Base-by-base conservation (phyloP, 306 rosid species). In the Ziziphus jujuba region DNA sequence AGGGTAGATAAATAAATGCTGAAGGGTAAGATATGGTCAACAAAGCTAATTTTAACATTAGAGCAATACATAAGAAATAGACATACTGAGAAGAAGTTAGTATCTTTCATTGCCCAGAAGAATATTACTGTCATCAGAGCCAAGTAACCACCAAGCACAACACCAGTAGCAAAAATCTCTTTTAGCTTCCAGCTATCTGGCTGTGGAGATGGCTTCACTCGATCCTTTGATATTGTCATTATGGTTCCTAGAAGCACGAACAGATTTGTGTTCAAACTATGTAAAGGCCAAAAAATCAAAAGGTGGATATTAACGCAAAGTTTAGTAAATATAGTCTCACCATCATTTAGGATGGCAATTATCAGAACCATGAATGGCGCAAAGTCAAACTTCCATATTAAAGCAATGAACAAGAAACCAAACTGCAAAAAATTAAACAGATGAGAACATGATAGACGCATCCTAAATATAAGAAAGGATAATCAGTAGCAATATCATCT, bases 281-380 rank as follows among this genome's bases (percentile, higher is more conserved):
- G 59, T 1, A 7, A 19, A 50, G 9, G 25, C 19, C 10, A 52
- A 17, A 16, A n/a, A 50, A 50, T n/a, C 7, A 50, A 16, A 17
- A 16, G 22, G 10, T 16, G 24, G 21, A 3, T 16, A 9, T 50
- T 15, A 5, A 50, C 24, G 1, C 11, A 50, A 50, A 16, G 24
- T 50, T 21, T 15, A 52, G 17, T 36, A 69, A 68, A 7, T 49
- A 19, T 57, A 59, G 35, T 50, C 96, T 77, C 73, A 93, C 99
- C 97, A 40, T 93, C 99, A 70, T 93, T 93, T 43, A 93, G 87
- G 75, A 93, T 85, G 62, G 99, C 99, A 20, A 93, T 93, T 47
- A 93, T 93, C 80, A 93, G 69, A 63, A 93, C 97, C 99, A 93
- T 93, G 86, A 93, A 93, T 43, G 99, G 99, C 60, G 99, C 90